These are phyloP conservation scores for Cutaneotrichosporon daszewskae DNA, from an alignment of 1,284 basidiomycete genomes.

Conservation along the genomic window DNA sequence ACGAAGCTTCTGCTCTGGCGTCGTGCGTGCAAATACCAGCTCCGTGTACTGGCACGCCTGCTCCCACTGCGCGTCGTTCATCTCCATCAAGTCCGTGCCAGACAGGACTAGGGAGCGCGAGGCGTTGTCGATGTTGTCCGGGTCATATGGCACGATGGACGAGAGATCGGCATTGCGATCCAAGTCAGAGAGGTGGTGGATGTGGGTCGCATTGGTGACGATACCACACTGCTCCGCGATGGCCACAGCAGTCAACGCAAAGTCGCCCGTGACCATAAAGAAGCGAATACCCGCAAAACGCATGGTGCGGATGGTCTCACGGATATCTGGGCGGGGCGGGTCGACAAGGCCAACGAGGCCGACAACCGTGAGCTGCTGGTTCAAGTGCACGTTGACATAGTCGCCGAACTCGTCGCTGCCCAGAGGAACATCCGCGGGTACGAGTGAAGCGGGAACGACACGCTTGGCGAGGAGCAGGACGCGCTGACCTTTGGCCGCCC, in stretches of 20 bases:
- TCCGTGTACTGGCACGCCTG: conserved; percentile 57
- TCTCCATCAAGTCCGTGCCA: conserved; percentile 54
- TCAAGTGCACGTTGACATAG: conserved; percentile 35
- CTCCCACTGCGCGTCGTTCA: conserved; percentile 54
- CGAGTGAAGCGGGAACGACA: conserved; percentile 23
- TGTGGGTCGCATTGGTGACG: conserved; percentile 44
- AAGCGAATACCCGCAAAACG: conserved; percentile 61
- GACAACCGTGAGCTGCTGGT: conserved; percentile 55
- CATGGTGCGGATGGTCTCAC: conserved; percentile 52
- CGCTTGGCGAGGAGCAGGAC: conserved; percentile 54
- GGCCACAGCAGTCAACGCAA: conserved; percentile 51
- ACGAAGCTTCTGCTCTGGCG: conserved; percentile 64
- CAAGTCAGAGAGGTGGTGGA: conserved; percentile 44
- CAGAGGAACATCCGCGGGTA: conserved; percentile 23
- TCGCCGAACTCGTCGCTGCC: conserved; percentile 45
- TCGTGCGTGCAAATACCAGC: conserved; percentile 67
- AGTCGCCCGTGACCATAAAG: conserved; percentile 65
- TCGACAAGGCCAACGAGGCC: conserved; percentile 63
- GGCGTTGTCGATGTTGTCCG: conserved; percentile 9
- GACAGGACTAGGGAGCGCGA: conserved; percentile 51
- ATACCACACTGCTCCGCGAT: conserved; percentile 61
- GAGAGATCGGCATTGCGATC: conserved; percentile 22
- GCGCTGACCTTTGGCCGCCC: conserved; percentile 59
- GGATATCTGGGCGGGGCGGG: conserved; percentile 58
- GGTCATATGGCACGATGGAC: conserved; percentile 23